Evolutionary conservation across 768 basidiomycete genomes (phyloP).

Genomic region (Lactarius psammicola): DNA sequence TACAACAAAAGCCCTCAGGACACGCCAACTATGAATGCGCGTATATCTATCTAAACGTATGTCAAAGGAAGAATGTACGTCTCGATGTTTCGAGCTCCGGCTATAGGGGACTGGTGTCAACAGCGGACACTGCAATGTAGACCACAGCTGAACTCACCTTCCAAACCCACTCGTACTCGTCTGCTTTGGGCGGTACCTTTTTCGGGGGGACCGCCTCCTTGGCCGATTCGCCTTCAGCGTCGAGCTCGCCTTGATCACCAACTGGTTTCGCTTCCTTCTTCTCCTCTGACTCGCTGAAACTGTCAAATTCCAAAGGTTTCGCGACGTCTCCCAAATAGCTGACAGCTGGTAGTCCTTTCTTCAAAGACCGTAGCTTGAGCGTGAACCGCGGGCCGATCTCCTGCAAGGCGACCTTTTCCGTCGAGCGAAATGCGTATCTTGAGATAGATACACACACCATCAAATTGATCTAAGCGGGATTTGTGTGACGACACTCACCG

Average conservation of each 20-base stretch:
- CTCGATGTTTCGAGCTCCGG: constrained; percentile 92
- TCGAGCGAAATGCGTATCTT: constrained; percentile 89
- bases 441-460: background rate
- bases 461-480: constrained; percentile 18
- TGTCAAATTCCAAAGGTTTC: constrained; percentile 53
- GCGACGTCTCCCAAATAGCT: constrained; percentile 63
- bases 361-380: constrained; percentile 85
- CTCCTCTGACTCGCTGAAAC: constrained; percentile 35
- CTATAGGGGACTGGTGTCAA: constrained; percentile 41
- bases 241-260: constrained; percentile 32
- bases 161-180: constrained; percentile 87
- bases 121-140: constrained; percentile 6
- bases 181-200: constrained; percentile 60
- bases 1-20: background rate
- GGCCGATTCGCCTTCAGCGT: constrained; percentile 28
- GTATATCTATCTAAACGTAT: constrained; percentile 1
- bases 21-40: background rate
- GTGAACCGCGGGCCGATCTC: constrained; percentile 99
- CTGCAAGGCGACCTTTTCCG: constrained; percentile 89
- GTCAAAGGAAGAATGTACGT: constrained; percentile 83
- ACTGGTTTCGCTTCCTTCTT: constrained; percentile 33
- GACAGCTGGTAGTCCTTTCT: constrained; percentile 85
- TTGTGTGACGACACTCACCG: constrained; percentile 48
- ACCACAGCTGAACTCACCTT: constrained; percentile 57
- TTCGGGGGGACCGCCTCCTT: constrained; percentile 27